Conservation (phyloP, 129 eudicot genomes). For the Arctium lappa region DNA sequence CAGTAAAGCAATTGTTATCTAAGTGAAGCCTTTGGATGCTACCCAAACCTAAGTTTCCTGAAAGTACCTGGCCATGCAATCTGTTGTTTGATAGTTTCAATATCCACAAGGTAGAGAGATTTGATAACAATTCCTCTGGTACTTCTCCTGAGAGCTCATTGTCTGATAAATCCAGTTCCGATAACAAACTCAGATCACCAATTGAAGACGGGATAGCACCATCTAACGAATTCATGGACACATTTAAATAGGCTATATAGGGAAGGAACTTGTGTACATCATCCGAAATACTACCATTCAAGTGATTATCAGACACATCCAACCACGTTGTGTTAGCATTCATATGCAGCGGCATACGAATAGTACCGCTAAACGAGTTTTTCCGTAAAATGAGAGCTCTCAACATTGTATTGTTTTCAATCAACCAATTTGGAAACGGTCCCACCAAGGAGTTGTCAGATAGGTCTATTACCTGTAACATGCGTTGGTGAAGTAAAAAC, state of each 20-base stretch:
- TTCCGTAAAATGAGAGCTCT: not conserved
- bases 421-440: not conserved
- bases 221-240: not conserved
- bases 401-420: conserved; percentile 1
- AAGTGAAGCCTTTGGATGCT: rapidly evolving
- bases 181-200: not conserved
- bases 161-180: not conserved
- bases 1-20: conserved; percentile 15
- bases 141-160: conserved; percentile 23
- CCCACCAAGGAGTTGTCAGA: not conserved
- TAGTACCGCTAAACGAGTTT: not conserved
- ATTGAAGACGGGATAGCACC: conserved; percentile 2
- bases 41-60: not conserved
- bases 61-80: conserved; percentile 14
- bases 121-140: not conserved
- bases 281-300: not conserved
- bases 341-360: not conserved
- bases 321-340: not conserved
- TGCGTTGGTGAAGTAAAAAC: not conserved
- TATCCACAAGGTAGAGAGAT: not conserved
- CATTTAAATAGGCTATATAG: not conserved
- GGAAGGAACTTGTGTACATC: conserved; percentile 8
- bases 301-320: not conserved
- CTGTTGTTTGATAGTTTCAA: conserved; percentile 14
- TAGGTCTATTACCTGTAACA: not conserved